These are phyloP conservation scores for Escallonia herrerae DNA, from an alignment of 129 eudicot species.

Conservation along the genomic window DNA sequence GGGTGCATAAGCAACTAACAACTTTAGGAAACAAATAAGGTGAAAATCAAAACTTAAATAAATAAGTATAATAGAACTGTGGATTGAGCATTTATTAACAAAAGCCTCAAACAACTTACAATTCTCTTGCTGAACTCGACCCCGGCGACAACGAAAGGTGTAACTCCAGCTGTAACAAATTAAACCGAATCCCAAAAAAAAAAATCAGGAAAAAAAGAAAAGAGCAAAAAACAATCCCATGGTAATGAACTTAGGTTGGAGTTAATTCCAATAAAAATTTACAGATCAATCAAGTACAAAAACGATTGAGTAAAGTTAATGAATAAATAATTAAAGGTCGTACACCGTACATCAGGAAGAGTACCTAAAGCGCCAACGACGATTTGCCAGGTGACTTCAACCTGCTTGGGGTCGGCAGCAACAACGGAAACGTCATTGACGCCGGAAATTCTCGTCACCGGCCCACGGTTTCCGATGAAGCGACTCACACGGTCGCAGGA, in stretches of 20 bases:
- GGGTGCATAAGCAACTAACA: too few relatives aligned
- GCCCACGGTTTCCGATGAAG: not conserved
- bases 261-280: too few relatives aligned
- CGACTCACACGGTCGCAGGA: not conserved
- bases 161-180: constrained; percentile 64
- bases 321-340: not conserved
- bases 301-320: not conserved
- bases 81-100: not conserved
- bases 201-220: not conserved
- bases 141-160: constrained; percentile 88
- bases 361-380: constrained; percentile 66
- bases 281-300: too few relatives aligned
- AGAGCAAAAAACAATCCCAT: not conserved
- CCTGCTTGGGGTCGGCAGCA: constrained; percentile 30
- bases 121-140: constrained; percentile 89
- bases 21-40: too few relatives aligned
- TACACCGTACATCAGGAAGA: too few relatives aligned
- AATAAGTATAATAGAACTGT: too few relatives aligned
- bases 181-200: not conserved
- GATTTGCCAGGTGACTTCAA: constrained; percentile 66
- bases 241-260: not conserved
- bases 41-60: not conserved
- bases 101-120: constrained; percentile 30
- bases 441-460: constrained; percentile 12
- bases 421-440: constrained; percentile 29